A percentile compares a stretch with the other conserved stretches of the same genome.
phyloP scores from a whole-genome alignment of 2,329 filamentous ascomycete genomes.

The Xylaria sp. region DNA sequence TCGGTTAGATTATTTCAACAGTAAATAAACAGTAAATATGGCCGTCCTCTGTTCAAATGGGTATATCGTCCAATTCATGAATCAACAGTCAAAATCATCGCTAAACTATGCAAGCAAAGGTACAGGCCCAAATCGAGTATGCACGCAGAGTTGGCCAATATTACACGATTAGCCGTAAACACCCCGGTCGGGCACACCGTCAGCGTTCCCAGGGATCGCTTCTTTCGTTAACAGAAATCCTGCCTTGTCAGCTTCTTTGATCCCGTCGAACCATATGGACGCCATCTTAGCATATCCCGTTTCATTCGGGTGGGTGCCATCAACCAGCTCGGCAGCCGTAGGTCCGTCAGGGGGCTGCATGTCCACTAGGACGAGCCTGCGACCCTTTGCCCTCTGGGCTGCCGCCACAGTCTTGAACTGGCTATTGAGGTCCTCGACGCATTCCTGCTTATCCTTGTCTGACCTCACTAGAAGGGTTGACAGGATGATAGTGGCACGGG shows the following conservation, averaged over 20 bases:
- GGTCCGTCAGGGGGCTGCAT: constrained; percentile 49
- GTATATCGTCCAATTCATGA: constrained; percentile 6
- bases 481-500: constrained; percentile 50
- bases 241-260: constrained; percentile 45
- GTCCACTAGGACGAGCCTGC: constrained; percentile 50
- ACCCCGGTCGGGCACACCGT: constrained; percentile 40
- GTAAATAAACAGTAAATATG: background rate
- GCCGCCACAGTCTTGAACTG: constrained; percentile 44
- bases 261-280: constrained; percentile 47
- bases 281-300: constrained; percentile 53
- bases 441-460: constrained; percentile 41
- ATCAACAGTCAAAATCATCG: constrained; percentile 1
- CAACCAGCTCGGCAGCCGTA: constrained; percentile 46
- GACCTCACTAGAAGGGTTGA: constrained; percentile 50
- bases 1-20: background rate
- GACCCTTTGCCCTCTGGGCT: constrained; percentile 38
- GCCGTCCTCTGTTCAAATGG: background rate
- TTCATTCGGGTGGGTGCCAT: constrained; percentile 52
- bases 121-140: background rate
- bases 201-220: constrained; percentile 39
- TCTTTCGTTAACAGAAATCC: constrained; percentile 41
- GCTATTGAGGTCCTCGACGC: constrained; percentile 47
- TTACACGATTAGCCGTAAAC: constrained; percentile 23
- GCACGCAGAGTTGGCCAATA: constrained; percentile 7
- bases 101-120: background rate